These are phyloP conservation scores for Chiua virens DNA, from an alignment of 768 basidiomycete species.

Conservation along the genomic window DNA sequence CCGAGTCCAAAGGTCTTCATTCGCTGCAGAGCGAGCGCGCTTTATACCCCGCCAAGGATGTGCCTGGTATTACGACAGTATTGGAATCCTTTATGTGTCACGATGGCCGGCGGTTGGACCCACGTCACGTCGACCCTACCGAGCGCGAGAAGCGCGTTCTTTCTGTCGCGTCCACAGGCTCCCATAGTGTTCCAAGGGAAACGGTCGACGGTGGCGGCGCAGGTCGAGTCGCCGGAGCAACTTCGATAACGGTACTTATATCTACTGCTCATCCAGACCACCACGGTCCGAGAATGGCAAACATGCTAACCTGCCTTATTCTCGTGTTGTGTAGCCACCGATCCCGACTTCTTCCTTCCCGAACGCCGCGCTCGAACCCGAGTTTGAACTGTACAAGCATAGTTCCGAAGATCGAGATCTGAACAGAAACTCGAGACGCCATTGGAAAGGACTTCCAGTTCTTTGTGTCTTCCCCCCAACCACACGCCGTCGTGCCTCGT, in stretches of 20 bases:
- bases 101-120: conserved; percentile 6
- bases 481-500: conserved; percentile 15
- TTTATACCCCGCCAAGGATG: conserved; percentile 6
- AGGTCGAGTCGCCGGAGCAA: conserved; percentile 26
- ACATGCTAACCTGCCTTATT: conserved; percentile 18
- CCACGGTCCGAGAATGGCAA: conserved; percentile 10
- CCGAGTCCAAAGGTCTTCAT: conserved; percentile 19
- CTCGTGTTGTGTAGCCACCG: conserved; percentile 21
- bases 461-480: conserved; percentile 19
- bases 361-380: conserved; percentile 10
- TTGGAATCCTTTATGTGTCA: conserved; percentile 22
- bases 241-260: conserved; percentile 31
- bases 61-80: conserved; percentile 31
- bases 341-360: conserved; percentile 17
- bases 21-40: conserved; percentile 23
- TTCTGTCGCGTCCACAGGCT: conserved; percentile 1
- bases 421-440: conserved; percentile 16
- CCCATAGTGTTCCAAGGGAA: conserved; percentile 15
- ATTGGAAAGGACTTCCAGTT: conserved; percentile 18
- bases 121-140: conserved; percentile 10
- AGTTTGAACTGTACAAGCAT: conserved; percentile 7
- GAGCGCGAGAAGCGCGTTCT: background rate
- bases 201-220: conserved; percentile 17
- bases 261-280: conserved; percentile 14
- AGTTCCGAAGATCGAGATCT: conserved; percentile 12